Evolutionary conservation across 129 eudicot species (phyloP).

Genomic region (Artemisia annua): DNA sequence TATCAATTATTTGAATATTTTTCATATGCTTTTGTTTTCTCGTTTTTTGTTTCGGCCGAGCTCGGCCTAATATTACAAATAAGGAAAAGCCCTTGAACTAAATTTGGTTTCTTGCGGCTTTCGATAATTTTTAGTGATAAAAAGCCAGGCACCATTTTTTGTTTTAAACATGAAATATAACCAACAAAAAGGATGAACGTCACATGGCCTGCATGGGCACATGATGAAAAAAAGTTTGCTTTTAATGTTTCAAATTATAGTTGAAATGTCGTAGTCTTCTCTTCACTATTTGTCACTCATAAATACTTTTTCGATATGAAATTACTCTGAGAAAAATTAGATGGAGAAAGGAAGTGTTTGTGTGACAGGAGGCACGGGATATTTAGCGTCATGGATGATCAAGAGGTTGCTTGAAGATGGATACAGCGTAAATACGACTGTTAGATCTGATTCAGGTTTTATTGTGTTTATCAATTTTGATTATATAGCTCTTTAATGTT

Average conservation of each 20-base stretch:
- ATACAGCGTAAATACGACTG: slow-evolving; percentile 28
- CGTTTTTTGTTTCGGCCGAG: no score
- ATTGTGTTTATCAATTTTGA: no score
- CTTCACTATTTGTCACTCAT: neutral
- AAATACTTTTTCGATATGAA: no score
- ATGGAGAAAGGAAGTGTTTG: slow-evolving; percentile 37
- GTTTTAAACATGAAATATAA: neutral
- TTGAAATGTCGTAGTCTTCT: slow-evolving; percentile 6
- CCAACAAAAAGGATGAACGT: neutral
- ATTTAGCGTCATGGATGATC: slow-evolving; percentile 39
- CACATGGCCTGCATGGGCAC: neutral
- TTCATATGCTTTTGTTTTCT: no score
- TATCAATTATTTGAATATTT: no score
- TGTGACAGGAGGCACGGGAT: slow-evolving; percentile 25
- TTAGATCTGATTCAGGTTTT: slow-evolving; percentile 27
- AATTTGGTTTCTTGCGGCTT: no score
- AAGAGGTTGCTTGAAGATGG: slow-evolving; percentile 33
- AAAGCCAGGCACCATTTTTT: neutral
- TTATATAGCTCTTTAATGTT: neutral
- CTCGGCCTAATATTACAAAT: no score
- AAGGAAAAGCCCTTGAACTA: no score
- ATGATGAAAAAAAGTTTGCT: neutral
- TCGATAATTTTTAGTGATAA: neutral
- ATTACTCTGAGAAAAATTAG: neutral
- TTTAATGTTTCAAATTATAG: neutral